These are phyloP conservation scores for Raphanus raphanistrum DNA, from an alignment of 345 rosid genomes.

Conservation along the genomic window DNA sequence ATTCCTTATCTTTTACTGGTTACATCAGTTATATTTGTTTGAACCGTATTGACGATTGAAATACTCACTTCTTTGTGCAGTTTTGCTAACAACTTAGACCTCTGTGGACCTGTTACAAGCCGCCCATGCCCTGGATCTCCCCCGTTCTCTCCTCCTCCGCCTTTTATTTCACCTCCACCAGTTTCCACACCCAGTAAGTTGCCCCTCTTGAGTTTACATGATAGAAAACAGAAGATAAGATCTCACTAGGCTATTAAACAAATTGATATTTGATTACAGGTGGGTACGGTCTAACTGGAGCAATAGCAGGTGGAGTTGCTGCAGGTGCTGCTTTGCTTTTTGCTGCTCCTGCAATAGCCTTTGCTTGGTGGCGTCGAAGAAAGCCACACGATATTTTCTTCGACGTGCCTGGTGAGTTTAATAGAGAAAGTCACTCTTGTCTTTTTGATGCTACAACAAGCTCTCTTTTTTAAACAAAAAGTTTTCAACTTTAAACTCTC, in stretches of 20 bases:
- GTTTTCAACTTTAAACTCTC: not conserved
- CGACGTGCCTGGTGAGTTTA: conserved; percentile 86
- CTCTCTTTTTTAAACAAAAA: not conserved
- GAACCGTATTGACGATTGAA: conserved; percentile 10
- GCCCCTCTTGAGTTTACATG: not conserved
- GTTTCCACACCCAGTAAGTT: conserved; percentile 65
- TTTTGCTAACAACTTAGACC: conserved; percentile 89
- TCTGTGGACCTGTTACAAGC: conserved; percentile 97
- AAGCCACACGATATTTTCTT: conserved; percentile 88
- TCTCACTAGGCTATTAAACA: not conserved
- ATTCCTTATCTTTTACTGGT: not conserved
- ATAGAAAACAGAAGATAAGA: not conserved
- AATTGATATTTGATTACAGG: conserved; percentile 47
- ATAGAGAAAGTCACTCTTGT: not conserved
- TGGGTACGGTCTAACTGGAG: conserved; percentile 81
- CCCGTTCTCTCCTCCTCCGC: conserved; percentile 99
- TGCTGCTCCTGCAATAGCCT: conserved; percentile 97
- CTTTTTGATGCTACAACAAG: not conserved
- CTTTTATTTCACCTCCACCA: conserved; percentile 83
- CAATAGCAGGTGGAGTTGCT: conserved; percentile 99
- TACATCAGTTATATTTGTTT: not conserved
- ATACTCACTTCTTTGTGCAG: conserved; percentile 49
- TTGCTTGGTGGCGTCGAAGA: conserved; percentile 97
- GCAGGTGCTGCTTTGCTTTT: conserved; percentile 96
- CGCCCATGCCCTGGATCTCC: conserved; percentile 98